Evolutionary conservation across 371 early-diverging fungal species (phyloP), one percentile per base, ranked within the genome.

Genomic region (Mortierella sp.): DNA sequence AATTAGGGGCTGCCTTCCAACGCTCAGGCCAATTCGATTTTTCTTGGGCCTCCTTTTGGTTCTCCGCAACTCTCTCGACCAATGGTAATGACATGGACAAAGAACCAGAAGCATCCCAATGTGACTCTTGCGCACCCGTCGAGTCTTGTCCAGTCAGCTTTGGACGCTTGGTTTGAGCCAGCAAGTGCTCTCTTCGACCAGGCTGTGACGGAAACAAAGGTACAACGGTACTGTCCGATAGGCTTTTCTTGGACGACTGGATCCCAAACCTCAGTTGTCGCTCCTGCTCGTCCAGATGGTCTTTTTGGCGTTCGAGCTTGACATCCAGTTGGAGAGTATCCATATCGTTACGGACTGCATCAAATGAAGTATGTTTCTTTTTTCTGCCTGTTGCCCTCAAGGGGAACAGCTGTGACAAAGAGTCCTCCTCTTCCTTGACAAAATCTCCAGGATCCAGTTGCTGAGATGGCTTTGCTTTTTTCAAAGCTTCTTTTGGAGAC

Each of bases 1-100:
- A 77, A 53, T 77, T 77, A 7, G 73, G 63, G 44, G 64, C 21
- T 5, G 7, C 48, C 65, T 72, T 77, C 79, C 79, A 77, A 4
- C 63, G 65, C 25, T 72, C 73, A 0, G 79, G 73, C 79, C 79
- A 77, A 18, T 72, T 60, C 9, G 37, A 5, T 37, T 72, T 64
- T 53, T 58, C 44, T 29, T 75, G 66, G 14, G 50, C 30, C 3
- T 62, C 67, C 19, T 62, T 62, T 52, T 56, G 57, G 16, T 66
- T 66, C 37, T 56, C 63, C 25, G 28, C n/a, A 23, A 1, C 2
- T 23, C 51, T 12, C 56, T 15, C 9, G 7, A 25, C 45, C 5
- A 21, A 26, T 53, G 53, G 26, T 21, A 23, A 53, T 19, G 53
- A 23, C 4, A 21, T 11, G 23, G 37, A 37, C 9, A 37, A 5